These are phyloP conservation scores for Arthromyces matolae DNA, from an alignment of 768 basidiomycete species.

Conservation along the genomic window DNA sequence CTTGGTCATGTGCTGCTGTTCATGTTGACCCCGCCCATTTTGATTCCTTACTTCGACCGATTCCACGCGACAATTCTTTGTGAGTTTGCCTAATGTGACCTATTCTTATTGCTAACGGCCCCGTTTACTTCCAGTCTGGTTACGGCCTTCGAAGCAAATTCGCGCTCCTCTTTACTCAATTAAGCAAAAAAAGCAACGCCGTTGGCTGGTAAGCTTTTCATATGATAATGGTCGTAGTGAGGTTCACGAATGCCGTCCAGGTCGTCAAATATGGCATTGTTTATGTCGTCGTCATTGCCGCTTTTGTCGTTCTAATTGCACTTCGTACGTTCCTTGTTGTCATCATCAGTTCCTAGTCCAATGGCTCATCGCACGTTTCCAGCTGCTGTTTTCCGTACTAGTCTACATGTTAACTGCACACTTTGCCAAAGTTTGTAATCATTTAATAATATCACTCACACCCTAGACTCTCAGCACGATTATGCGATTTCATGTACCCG, in stretches of 20 bases:
- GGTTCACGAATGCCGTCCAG: constrained; percentile 29
- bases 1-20: constrained; percentile 85
- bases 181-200: constrained; percentile 85
- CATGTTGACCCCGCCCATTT: constrained; percentile 82
- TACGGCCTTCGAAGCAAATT: constrained; percentile 91
- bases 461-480: constrained; percentile 23
- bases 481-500: constrained; percentile 27
- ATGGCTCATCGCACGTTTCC: not conserved
- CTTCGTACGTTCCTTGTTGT: constrained; percentile 53
- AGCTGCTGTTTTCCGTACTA: constrained; percentile 63
- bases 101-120: not conserved
- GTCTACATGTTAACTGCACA: constrained; percentile 58
- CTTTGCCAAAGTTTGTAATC: constrained; percentile 65
- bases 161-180: constrained; percentile 87
- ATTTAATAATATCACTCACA: constrained; percentile 36
- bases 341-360: constrained; percentile 40
- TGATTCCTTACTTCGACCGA: constrained; percentile 90
- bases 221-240: not conserved
- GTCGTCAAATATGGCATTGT: constrained; percentile 81
- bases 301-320: constrained; percentile 75
- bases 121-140: constrained; percentile 64
- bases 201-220: constrained; percentile 69
- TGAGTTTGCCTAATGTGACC: constrained; percentile 41
- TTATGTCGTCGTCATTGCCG: constrained; percentile 62
- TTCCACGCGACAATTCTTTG: constrained; percentile 89